A percentile compares a stretch with the other conserved stretches of the same genome.
Conservation (phyloP, 257 asterid genomes). For the Capsicum chinense region DNA sequence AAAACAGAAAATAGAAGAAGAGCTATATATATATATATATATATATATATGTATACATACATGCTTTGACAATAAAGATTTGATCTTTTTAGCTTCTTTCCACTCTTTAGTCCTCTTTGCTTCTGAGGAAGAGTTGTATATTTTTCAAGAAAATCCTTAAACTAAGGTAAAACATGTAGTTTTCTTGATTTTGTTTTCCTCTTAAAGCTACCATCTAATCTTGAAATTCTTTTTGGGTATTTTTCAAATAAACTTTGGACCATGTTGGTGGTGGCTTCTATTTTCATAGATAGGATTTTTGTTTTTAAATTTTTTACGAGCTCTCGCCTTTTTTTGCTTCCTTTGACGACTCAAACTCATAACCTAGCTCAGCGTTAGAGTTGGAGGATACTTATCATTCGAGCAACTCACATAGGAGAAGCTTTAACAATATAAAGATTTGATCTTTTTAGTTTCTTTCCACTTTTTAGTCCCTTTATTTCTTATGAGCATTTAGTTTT, state of each 20-base stretch:
- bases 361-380: no score
- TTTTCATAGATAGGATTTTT: background rate
- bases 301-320: no score
- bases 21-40: background rate
- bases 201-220: no score
- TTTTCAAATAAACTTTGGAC: conserved; percentile 32
- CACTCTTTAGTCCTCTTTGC: conserved; percentile 13
- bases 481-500: background rate
- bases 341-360: no score
- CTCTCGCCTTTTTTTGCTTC: no score
- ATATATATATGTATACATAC: conserved; percentile 23
- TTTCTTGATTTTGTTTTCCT: background rate
- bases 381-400: no score
- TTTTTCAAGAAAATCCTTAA: background rate
- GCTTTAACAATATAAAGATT: conserved; percentile 54
- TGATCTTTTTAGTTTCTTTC: conserved; percentile 44
- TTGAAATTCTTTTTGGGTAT: no score
- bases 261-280: conserved; percentile 35
- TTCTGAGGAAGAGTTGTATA: background rate
- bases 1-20: background rate
- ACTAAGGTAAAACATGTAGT: conserved; percentile 26
- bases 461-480: conserved; percentile 22
- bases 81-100: conserved; percentile 42
- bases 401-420: no score
- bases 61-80: conserved; percentile 51